Conservation (phyloP, 208 protist genomes). For the Balamuthia mandrillaris region DNA sequence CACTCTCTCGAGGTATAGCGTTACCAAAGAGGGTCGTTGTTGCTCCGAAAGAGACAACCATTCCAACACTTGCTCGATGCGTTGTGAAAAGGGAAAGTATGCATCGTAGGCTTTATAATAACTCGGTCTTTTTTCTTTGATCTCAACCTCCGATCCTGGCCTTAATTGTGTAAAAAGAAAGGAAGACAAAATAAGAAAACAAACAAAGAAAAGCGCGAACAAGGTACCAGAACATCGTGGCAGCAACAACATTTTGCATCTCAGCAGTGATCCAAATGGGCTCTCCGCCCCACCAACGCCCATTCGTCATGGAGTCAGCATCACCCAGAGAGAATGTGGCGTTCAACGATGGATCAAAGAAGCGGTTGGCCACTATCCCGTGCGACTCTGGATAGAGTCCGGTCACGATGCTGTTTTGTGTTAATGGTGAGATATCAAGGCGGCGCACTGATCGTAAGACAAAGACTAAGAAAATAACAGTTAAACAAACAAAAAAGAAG, state of each 20-base stretch:
- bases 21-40: conserved; percentile 6
- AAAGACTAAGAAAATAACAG: background rate
- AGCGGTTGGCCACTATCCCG: conserved; percentile 29
- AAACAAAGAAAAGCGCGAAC: too few species aligned
- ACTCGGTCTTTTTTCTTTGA: conserved; percentile 7
- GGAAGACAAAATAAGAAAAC: background rate
- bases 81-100: background rate
- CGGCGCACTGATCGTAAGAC: background rate
- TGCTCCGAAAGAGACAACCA: conserved; percentile 1
- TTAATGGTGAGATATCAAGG: background rate
- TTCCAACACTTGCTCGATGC: conserved; percentile 17
- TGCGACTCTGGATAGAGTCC: conserved; percentile 38
- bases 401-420: background rate
- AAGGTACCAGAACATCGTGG: background rate
- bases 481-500: background rate
- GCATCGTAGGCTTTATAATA: background rate
- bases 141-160: conserved; percentile 23
- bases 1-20: conserved; percentile 25
- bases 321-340: background rate
- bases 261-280: conserved; percentile 33
- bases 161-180: background rate
- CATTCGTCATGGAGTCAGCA: background rate
- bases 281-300: conserved; percentile 28
- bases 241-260: background rate
- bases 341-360: conserved; percentile 28